These are phyloP conservation scores for Thielaviopsis punctulata DNA, from an alignment of 2,329 filamentous ascomycete species.

Conservation along the genomic window DNA sequence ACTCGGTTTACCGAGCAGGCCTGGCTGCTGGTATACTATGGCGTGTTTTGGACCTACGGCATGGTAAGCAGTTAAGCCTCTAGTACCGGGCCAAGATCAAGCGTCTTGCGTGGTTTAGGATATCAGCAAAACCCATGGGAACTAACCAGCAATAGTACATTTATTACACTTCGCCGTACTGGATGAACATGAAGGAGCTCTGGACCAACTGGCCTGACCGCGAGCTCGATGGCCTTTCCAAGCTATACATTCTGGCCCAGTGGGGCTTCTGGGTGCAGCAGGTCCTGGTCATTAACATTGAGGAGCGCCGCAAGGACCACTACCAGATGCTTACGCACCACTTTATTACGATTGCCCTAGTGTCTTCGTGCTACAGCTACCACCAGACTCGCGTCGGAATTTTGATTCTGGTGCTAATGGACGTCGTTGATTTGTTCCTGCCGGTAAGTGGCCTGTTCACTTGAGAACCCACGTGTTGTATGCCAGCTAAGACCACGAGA, in stretches of 20 bases:
- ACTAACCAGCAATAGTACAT: constrained; percentile 45
- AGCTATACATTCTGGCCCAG: constrained; percentile 80
- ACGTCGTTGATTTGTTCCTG: constrained; percentile 75
- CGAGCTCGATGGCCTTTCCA: constrained; percentile 56
- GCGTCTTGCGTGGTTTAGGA: too few relatives aligned
- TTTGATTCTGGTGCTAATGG: constrained; percentile 81
- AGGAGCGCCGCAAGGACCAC: constrained; percentile 86
- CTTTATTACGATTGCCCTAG: constrained; percentile 68
- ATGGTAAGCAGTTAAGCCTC: constrained; percentile 51
- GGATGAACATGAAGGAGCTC: constrained; percentile 55
- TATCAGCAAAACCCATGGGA: neutral
- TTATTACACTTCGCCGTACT: constrained; percentile 61
- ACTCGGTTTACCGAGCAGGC: constrained; percentile 86
- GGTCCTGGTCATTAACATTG: constrained; percentile 84
- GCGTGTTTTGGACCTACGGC: constrained; percentile 65
- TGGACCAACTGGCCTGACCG: constrained; percentile 77
- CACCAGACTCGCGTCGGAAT: constrained; percentile 77
- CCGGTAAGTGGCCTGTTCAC: constrained; percentile 40
- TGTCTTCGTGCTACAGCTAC: constrained; percentile 71
- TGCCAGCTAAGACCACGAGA: neutral
- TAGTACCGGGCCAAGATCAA: too few relatives aligned
- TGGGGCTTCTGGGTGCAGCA: constrained; percentile 91
- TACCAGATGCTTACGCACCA: constrained; percentile 94
- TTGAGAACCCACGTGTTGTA: too few relatives aligned
- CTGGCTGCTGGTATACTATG: constrained; percentile 77